Evolutionary conservation across 176 grass and related monocot genomes (phyloP), one percentile per base, ranked within the genome.

Genomic region (Alloteropsis semialata): DNA sequence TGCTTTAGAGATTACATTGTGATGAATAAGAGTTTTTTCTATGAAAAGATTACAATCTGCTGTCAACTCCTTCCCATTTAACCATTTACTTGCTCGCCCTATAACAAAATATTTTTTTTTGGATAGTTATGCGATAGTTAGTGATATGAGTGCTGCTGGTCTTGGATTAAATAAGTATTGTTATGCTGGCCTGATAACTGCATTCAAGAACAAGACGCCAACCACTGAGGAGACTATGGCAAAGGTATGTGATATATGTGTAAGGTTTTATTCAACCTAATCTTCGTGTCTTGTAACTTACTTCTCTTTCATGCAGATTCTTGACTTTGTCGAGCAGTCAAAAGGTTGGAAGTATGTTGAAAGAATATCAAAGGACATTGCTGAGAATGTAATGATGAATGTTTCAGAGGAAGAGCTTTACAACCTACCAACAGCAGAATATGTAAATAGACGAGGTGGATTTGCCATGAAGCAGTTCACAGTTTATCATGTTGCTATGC

Each of bases 361-460:
- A 86, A 88, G 90, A 67, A 24, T 86, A 66, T 77, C 77, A 68
- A 95, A 86, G 21, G 91, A 98, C 51, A 91, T 45, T 37, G 93
- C 92, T 66, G 91, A 98, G 87, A 98, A 93, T 91, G 85, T 96
- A 80, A 98, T 98, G 96, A 98, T 98, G 96, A 98, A 98, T 69
- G 89, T 98, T 22, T 92, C 87, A 48, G 96, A 98, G 57, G 96
- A 98, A 84, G 96, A 98, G 61, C 33, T 98, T 22, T 98, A 98
- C 83, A 98, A 98, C 53, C 82, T 98, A 65, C 96, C 96, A 66
- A 98, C 96, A 75, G 86, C 91, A 90, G 96, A 98, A 64, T 93
- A 86, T 95, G 38, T 88, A 53, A 70, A 98, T 32, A 91, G 93
- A 82, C 85, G 89, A 69, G 92, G 91, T 76, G 91, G 72, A 63